phyloP scores from a whole-genome alignment of 192 early-diverging fungal genomes.

The Linnemannia exigua region DNA sequence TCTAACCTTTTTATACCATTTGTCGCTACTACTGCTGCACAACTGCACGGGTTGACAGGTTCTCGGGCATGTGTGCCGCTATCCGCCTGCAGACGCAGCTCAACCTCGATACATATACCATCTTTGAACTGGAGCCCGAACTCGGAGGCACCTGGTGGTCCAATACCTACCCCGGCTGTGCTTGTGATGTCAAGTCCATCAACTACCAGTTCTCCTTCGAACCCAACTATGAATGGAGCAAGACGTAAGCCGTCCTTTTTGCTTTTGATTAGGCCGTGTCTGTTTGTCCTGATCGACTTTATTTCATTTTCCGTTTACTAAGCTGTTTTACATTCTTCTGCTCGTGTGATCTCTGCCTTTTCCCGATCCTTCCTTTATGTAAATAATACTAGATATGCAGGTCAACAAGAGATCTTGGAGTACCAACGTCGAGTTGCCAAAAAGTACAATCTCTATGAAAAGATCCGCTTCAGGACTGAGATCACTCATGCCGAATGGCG shows the following conservation, averaged over 20 bases:
- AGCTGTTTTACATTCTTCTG: not conserved
- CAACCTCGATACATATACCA: constrained; percentile 30
- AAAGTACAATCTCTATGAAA: constrained; percentile 38
- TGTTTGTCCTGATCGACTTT: not conserved
- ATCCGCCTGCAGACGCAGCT: constrained; percentile 56
- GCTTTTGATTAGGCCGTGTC: not conserved
- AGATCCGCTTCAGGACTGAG: constrained; percentile 50
- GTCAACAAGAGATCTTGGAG: constrained; percentile 48
- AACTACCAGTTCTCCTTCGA: constrained; percentile 33
- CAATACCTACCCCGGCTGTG: constrained; percentile 58
- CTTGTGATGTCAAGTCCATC: constrained; percentile 60
- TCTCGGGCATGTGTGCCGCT: constrained; percentile 60
- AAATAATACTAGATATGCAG: not conserved
- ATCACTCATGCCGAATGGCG: constrained; percentile 36
- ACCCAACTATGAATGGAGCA: constrained; percentile 54
- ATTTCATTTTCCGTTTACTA: not conserved
- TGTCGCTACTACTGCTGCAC: not conserved
- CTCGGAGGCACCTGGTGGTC: constrained; percentile 63
- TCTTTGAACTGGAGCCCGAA: constrained; percentile 55
- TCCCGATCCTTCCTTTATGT: not conserved
- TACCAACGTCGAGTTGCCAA: constrained; percentile 41
- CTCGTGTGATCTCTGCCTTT: not conserved
- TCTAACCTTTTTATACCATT: not conserved
- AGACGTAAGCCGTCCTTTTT: not conserved
- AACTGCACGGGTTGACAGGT: not conserved